Evolutionary conservation across 352 stramenopile genomes (phyloP), one percentile per base, ranked within the genome.

Genomic region (Phytophthora pini): DNA sequence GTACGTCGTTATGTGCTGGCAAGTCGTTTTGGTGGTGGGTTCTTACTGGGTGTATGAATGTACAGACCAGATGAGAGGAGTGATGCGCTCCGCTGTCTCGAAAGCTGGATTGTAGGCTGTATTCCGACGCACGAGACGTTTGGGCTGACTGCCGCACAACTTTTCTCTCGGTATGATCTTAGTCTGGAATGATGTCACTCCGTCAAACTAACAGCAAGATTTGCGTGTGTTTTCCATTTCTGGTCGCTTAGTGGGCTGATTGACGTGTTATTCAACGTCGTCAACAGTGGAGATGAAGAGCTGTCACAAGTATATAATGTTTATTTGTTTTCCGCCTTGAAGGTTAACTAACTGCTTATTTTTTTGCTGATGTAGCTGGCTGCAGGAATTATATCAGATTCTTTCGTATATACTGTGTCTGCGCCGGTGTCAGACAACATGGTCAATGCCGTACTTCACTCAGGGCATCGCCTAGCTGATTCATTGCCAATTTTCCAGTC

Each of bases 101-200:
- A 91, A 60, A 77, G 64, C 17, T 93, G 85, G 85, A 66, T 86
- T 47, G 53, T 87, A 15, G 85, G 85, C 10, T 89, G 78, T 49
- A 59, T 93, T 36, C 62, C 80, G 0, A 61, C 63, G 0, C 65
- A 80, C 3, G 72, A 80, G 15, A 41, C 54, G 3, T 90, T 90
- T 77, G 82, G 82, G 15, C 57, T 90, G 22, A 77, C 65, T 46
- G 68, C 74, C 6, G 43, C 65, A 12, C 74, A 83, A 34, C 38
- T 89, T 26, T 75, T 79, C 27, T 39, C 65, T 57, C 55, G 77
- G 79, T 71, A 65, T 22, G 29, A 52, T 40, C 22, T 15, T 31
- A 7, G 1, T 10, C 13, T 29, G 17, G 4, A 48, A 13, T 26
- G 39, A 4, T 48, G 43, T 29, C 9, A 17, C 17, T 9, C 12